Conservation (phyloP, 2,329 filamentous ascomycete species). For the Hawksworthiomyces lignivorus region DNA sequence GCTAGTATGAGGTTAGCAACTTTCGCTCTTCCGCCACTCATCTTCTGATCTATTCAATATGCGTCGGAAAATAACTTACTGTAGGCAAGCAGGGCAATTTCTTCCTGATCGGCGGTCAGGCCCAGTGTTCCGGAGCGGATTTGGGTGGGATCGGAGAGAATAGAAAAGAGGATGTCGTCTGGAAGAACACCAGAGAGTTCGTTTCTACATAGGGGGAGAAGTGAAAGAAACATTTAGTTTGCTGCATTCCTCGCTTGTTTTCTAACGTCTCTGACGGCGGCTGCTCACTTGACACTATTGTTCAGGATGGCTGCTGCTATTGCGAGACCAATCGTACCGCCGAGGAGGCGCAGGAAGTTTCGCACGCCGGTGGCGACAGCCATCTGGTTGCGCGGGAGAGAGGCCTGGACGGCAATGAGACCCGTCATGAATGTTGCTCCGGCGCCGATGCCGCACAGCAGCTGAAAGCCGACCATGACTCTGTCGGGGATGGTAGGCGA, state of each 20-base stretch:
- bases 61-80: slow-evolving; percentile 4
- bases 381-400: slow-evolving; percentile 7
- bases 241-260: no score
- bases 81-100: slow-evolving; percentile 5
- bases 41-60: no score
- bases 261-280: neutral
- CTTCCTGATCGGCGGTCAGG: neutral
- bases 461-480: slow-evolving; percentile 10
- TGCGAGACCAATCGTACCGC: slow-evolving; percentile 1
- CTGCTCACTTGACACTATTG: slow-evolving; percentile 6
- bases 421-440: slow-evolving; percentile 13
- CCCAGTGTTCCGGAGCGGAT: slow-evolving; percentile 1
- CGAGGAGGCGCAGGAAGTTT: slow-evolving; percentile 12
- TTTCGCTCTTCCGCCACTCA: no score
- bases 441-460: slow-evolving; percentile 9
- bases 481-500: slow-evolving; percentile 4
- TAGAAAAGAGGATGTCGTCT: no score
- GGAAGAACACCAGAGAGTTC: no score
- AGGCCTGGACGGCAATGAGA: slow-evolving; percentile 12
- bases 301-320: slow-evolving; percentile 7
- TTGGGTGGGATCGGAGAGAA: no score
- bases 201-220: no score
- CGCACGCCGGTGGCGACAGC: slow-evolving; percentile 13
- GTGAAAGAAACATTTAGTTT: no score
- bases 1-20: no score